These are phyloP conservation scores for Podila horticola DNA, from an alignment of 192 early-diverging fungal genomes.

Conservation along the genomic window DNA sequence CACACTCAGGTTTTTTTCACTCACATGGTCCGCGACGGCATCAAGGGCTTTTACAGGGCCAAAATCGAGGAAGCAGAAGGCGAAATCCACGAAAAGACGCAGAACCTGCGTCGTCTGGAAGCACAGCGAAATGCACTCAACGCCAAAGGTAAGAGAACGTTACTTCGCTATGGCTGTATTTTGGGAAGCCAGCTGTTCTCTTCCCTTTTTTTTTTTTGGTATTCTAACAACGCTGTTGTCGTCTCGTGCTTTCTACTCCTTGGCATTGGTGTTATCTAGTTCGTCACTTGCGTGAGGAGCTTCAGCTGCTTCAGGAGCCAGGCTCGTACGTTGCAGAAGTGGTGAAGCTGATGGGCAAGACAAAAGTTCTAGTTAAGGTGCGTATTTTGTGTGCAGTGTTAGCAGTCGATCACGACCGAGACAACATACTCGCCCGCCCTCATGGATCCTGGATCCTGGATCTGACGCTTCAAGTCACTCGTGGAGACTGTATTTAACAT, in stretches of 20 bases:
- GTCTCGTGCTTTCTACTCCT: neutral
- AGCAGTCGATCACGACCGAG: too few relatives aligned
- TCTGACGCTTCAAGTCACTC: too few relatives aligned
- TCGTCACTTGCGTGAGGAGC: slow-evolving; percentile 93
- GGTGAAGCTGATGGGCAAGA: slow-evolving; percentile 98
- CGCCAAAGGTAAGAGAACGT: slow-evolving; percentile 77
- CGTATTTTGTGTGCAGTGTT: neutral
- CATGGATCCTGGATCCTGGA: neutral
- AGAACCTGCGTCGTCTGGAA: slow-evolving; percentile 97
- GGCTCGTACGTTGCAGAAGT: slow-evolving; percentile 97
- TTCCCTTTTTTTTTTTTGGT: slow-evolving; percentile 2
- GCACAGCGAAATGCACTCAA: slow-evolving; percentile 98
- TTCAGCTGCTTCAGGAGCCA: slow-evolving; percentile 96
- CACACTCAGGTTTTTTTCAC: neutral
- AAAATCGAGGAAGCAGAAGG: slow-evolving; percentile 91
- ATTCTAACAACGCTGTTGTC: too few relatives aligned
- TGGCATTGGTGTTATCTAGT: slow-evolving; percentile 61
- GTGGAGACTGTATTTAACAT: neutral
- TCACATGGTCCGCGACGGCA: slow-evolving; percentile 65
- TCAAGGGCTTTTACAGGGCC: slow-evolving; percentile 79
- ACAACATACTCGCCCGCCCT: too few relatives aligned
- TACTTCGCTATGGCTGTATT: neutral
- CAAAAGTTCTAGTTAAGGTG: slow-evolving; percentile 89
- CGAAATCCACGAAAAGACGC: slow-evolving; percentile 88
- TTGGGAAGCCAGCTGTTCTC: neutral